phyloP scores from a whole-genome alignment of 805 yeast genomes.

The Zygosaccharomyces pseudorouxii region DNA sequence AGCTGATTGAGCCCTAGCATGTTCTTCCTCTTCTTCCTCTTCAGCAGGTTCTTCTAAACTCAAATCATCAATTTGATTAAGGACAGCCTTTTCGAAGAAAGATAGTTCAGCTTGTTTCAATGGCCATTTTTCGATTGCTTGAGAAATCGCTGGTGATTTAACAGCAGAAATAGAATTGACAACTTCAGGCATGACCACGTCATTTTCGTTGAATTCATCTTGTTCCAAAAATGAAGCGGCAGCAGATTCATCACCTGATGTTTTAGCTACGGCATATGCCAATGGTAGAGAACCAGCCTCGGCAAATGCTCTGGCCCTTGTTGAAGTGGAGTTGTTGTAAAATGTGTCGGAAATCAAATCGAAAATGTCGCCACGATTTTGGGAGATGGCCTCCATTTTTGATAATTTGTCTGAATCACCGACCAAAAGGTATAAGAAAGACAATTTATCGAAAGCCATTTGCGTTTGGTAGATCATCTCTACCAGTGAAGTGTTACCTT shows the following conservation, averaged over 20 bases:
- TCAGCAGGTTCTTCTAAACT: constrained; percentile 40
- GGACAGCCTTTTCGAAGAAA: constrained; percentile 77
- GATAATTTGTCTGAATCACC: constrained; percentile 73
- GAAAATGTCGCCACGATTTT: constrained; percentile 73
- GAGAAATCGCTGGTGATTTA: constrained; percentile 47
- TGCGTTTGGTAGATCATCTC: constrained; percentile 87
- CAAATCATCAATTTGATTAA: constrained; percentile 70
- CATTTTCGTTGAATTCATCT: constrained; percentile 59
- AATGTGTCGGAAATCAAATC: constrained; percentile 80
- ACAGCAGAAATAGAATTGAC: constrained; percentile 39
- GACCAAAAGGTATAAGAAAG: constrained; percentile 78
- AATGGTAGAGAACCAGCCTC: constrained; percentile 79
- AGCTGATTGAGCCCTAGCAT: constrained; percentile 32
- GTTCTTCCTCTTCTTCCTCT: constrained; percentile 24
- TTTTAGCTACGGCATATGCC: constrained; percentile 89
- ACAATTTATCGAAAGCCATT: constrained; percentile 79
- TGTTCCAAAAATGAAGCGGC: constrained; percentile 70
- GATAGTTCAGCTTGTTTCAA: constrained; percentile 65
- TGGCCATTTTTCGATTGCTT: constrained; percentile 68
- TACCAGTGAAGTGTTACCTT: constrained; percentile 81
- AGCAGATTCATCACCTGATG: constrained; percentile 71
- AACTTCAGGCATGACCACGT: constrained; percentile 58
- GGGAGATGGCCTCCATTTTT: constrained; percentile 88
- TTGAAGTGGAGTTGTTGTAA: constrained; percentile 67
- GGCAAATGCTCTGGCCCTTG: constrained; percentile 67